Evolutionary conservation across 352 stramenopile species (phyloP).

Genomic region (Pythium oligandrum): DNA sequence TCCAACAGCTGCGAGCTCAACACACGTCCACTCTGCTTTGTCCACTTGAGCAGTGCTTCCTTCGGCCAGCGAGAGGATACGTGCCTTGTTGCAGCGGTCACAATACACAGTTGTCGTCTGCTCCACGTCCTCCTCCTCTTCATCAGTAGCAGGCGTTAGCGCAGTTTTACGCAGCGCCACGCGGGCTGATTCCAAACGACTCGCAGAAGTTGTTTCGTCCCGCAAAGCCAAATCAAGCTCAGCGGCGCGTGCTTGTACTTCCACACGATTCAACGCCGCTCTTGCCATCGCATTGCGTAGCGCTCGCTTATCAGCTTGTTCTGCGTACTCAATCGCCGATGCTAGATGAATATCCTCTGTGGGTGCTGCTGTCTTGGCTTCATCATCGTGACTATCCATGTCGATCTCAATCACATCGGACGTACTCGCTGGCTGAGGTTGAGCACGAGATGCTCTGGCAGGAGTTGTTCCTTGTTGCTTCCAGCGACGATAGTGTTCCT

Average conservation of each 20-base stretch:
- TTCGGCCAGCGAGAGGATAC: conserved; percentile 55
- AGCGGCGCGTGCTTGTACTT: conserved; percentile 31
- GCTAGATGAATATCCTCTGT: not conserved
- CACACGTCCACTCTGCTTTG: conserved; percentile 50
- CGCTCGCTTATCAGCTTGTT: conserved; percentile 16
- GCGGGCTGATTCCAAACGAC: no score
- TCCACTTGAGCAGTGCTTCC: conserved; percentile 21
- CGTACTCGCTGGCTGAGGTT: no score
- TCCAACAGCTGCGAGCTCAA: conserved; percentile 23
- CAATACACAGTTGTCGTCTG: conserved; percentile 73
- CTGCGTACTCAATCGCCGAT: conserved; percentile 4
- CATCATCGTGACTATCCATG: conserved; percentile 11
- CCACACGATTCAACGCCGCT: conserved; percentile 51
- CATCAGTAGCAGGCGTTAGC: not conserved
- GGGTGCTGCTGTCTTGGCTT: not conserved
- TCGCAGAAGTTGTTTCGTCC: not conserved
- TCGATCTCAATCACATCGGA: conserved; percentile 16
- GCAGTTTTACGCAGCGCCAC: no score
- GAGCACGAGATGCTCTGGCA: not conserved
- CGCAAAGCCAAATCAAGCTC: conserved; percentile 41
- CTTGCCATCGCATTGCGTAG: conserved; percentile 45
- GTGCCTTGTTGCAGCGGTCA: conserved; percentile 75
- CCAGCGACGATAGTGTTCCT: conserved; percentile 64
- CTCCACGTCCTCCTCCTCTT: conserved; percentile 46
- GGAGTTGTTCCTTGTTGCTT: conserved; percentile 29